phyloP scores from a whole-genome alignment of 176 grass and related monocot species.

The Carex myosuroides region DNA sequence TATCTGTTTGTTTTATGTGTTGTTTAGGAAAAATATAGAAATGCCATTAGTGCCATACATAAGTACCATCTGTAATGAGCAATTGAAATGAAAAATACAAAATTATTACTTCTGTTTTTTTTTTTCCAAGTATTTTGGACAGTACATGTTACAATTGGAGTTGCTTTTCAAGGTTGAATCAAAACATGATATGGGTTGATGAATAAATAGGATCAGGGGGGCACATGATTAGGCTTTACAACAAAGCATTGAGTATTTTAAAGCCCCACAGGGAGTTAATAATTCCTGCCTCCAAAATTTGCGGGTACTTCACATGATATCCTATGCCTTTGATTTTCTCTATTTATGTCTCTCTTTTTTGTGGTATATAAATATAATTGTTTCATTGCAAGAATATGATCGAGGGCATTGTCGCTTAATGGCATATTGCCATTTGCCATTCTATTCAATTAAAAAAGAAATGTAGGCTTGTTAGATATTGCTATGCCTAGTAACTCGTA shows the following conservation, averaged over 20 bases:
- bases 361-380: neutral
- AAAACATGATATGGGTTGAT: neutral
- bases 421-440: neutral
- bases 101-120: neutral
- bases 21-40: neutral
- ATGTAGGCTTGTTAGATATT: neutral
- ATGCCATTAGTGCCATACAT: neutral
- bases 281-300: neutral
- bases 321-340: neutral
- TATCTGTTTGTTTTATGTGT: neutral
- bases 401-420: neutral
- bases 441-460: neutral
- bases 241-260: slow-evolving; percentile 1
- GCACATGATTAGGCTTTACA: slow-evolving; percentile 6
- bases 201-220: neutral
- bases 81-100: neutral
- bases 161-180: neutral
- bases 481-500: too few species aligned
- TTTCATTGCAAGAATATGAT: neutral
- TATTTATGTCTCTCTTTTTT: neutral
- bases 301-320: neutral
- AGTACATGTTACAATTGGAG: neutral
- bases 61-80: neutral
- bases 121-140: neutral
- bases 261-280: slow-evolving; percentile 1